Evolutionary conservation across 495 filamentous ascomycete genomes (phyloP), one percentile per base, ranked within the genome.

Genomic region (Delitschia confertaspora): DNA sequence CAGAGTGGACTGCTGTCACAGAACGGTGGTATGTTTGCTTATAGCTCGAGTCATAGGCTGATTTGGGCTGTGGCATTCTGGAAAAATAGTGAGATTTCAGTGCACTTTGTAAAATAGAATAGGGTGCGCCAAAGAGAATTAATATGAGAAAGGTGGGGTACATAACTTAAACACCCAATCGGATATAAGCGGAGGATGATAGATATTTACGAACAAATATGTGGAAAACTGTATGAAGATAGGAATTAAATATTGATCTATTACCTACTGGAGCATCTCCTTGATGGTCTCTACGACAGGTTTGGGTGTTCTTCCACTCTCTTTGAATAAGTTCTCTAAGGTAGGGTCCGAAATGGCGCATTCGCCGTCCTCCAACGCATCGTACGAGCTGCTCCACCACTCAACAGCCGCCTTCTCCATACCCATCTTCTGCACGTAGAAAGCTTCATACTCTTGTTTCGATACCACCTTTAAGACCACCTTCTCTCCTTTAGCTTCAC

Each of bases 311-410:
- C 59, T 32, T 8, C 64, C 67, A 21, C 57, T 59, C 20, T 53
- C 41, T 13, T 6, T 44, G 43, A 72, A 38, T 37, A 71, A 20
- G 14, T 43, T 42, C 42, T 68, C 61, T 29, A 72, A 39, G 29
- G 60, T 63, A 2, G 44, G 30, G 42, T 73, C 67, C 10, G 64
- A 48, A 26, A 69, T 61, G 20, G 56, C 33, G 35, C 65, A 69
- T 58, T 71, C 69, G 2, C 63, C 60, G 18, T 60, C 54, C 37
- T 57, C 51, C 43, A 72, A 24, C 25, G 67, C 68, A 42, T 59
- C 62, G 38, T 70, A 73, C 27, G 60, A 65, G 30, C 59, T 60
- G 17, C 30, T 56, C 70, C 69, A 71, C 70, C 69, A 73, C 38
- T 50, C 56, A 4, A 71, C 62, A 23, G 47, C 48, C 5, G 32